These are phyloP conservation scores for Colletotrichum endophyticum DNA, from an alignment of 2,329 filamentous ascomycete species.

Conservation along the genomic window DNA sequence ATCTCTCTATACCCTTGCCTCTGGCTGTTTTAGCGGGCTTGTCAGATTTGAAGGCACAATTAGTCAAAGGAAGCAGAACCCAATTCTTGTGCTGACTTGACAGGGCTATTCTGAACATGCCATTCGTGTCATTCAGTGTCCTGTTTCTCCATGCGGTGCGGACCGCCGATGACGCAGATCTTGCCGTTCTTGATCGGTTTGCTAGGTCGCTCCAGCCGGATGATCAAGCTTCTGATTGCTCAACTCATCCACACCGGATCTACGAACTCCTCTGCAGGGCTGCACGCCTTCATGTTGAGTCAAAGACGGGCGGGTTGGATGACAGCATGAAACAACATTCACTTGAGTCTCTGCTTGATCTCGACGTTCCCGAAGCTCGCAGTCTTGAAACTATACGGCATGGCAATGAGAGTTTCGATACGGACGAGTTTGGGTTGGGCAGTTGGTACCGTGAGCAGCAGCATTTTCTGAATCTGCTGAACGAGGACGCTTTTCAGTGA, in stretches of 20 bases:
- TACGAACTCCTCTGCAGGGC: conserved; percentile 37
- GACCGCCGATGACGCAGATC: conserved; percentile 24
- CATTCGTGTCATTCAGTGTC: conserved; percentile 43
- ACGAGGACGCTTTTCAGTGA: background rate
- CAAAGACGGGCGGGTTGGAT: background rate
- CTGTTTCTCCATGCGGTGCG: conserved; percentile 36
- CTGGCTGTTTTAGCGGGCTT: background rate
- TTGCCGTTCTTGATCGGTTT: conserved; percentile 33
- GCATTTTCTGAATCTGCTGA: conserved; percentile 25
- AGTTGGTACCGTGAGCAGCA: conserved; percentile 31
- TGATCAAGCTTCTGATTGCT: conserved; percentile 10
- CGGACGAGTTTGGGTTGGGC: conserved; percentile 8
- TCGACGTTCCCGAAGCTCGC: background rate
- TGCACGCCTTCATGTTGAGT: conserved; percentile 31
- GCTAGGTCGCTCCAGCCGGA: conserved; percentile 31
- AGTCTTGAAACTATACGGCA: background rate
- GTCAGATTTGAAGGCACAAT: background rate
- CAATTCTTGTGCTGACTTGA: background rate
- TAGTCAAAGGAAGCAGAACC: background rate
- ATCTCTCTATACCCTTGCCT: background rate
- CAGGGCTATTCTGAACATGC: conserved; percentile 38
- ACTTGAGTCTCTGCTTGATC: background rate
- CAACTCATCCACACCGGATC: conserved; percentile 35
- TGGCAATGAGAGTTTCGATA: background rate
- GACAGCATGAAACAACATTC: background rate